Evolutionary conservation across 2,329 filamentous ascomycete species (phyloP).

Genomic region (Neospermospora avenae): DNA sequence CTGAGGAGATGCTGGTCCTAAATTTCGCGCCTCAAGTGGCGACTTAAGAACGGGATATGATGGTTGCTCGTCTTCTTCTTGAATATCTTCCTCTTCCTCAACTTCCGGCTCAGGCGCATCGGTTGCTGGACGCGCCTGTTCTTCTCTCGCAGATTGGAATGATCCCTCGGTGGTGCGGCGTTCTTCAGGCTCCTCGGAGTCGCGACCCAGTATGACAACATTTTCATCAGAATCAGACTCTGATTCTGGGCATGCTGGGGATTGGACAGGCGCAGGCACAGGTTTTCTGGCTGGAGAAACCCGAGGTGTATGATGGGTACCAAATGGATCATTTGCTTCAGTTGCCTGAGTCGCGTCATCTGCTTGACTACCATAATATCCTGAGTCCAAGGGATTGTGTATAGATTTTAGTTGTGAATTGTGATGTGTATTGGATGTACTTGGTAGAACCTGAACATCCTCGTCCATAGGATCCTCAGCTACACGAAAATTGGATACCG

Average conservation of each 20-base stretch:
- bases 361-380: conserved; percentile 66
- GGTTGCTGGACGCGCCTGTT: conserved; percentile 37
- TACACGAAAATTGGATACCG: conserved; percentile 52
- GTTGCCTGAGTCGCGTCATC: conserved; percentile 24
- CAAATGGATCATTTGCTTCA: conserved; percentile 13
- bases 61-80: conserved; percentile 10
- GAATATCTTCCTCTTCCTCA: conserved; percentile 6
- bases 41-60: conserved; percentile 28
- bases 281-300: conserved; percentile 16
- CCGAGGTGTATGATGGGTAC: not conserved
- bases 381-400: conserved; percentile 55
- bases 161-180: conserved; percentile 32
- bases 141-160: conserved; percentile 45
- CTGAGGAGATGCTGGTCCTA: conserved; percentile 20
- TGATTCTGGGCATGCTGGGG: not conserved
- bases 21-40: conserved; percentile 21
- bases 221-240: conserved; percentile 19
- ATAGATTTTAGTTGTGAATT: conserved; percentile 29
- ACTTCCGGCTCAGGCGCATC: conserved; percentile 10
- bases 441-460: conserved; percentile 12
- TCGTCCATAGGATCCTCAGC: conserved; percentile 43
- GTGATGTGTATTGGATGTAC: conserved; percentile 12
- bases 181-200: conserved; percentile 29
- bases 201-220: conserved; percentile 15
- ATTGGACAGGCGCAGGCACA: not conserved